These are phyloP conservation scores for Lablab purpureus DNA, from an alignment of 306 rosid species.

Conservation along the genomic window DNA sequence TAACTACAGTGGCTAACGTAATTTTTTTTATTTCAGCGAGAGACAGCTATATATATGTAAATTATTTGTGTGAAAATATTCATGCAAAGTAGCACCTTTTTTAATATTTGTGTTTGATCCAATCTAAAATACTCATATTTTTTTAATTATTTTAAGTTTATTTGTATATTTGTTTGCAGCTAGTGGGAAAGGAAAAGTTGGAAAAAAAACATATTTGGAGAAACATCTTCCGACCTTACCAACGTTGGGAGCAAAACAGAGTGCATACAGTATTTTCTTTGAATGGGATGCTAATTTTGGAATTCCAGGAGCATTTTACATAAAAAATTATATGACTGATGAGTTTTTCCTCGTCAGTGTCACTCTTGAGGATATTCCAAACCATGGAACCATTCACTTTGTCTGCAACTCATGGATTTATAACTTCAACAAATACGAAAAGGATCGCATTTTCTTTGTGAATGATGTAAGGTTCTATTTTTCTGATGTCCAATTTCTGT, in stretches of 20 bases:
- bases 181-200: slow-evolving; percentile 61
- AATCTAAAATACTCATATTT: too few relatives aligned
- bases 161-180: slow-evolving; percentile 24
- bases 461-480: slow-evolving; percentile 52
- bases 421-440: slow-evolving; percentile 29
- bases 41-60: neutral
- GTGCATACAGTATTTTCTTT: slow-evolving; percentile 56
- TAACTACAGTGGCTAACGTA: neutral
- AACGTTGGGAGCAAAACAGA: slow-evolving; percentile 53
- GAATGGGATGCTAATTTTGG: slow-evolving; percentile 63
- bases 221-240: slow-evolving; percentile 55
- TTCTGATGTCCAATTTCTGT: neutral
- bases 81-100: neutral
- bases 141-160: neutral
- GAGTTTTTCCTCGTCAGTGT: slow-evolving; percentile 71
- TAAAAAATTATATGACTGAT: slow-evolving; percentile 28
- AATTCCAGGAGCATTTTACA: slow-evolving; percentile 64
- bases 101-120: neutral
- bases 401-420: slow-evolving; percentile 84
- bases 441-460: slow-evolving; percentile 66
- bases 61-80: neutral
- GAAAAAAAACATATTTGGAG: slow-evolving; percentile 57
- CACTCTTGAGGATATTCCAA: slow-evolving; percentile 67
- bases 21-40: neutral
- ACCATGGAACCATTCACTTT: slow-evolving; percentile 55